Percentiles rank a stretch among this genome's conserved stretches.
phyloP scores from a whole-genome alignment of 768 basidiomycete species.

The Naganishia antarctica region DNA sequence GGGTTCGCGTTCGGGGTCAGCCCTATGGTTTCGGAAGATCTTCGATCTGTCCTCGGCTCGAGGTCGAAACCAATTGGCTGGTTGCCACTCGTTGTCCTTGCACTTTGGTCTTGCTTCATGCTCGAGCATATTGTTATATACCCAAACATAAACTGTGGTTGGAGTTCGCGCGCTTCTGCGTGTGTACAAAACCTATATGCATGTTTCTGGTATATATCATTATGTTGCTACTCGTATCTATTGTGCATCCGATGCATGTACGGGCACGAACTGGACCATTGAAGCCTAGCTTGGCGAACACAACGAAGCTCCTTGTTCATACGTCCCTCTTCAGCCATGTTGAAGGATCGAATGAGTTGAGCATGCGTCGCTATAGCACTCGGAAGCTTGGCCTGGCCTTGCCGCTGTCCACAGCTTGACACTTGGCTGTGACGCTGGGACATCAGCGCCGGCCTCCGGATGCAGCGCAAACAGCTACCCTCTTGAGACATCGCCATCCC shows the following conservation, averaged over 20 bases:
- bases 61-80: conserved; percentile 12
- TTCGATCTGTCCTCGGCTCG: conserved; percentile 19
- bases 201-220: conserved; percentile 21
- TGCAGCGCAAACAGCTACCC: too few species aligned
- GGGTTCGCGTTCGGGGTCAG: neutral
- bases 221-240: conserved; percentile 16
- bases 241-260: conserved; percentile 12
- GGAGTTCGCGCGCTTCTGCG: conserved; percentile 14
- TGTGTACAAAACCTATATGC: conserved; percentile 16
- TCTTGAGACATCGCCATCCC: too few species aligned
- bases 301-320: conserved; percentile 7
- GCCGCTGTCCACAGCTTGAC: too few species aligned
- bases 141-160: conserved; percentile 4
- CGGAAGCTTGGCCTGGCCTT: too few species aligned
- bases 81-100: conserved; percentile 1
- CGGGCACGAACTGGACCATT: conserved; percentile 11
- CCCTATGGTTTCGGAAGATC: conserved; percentile 15
- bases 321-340: too few species aligned
- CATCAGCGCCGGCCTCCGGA: too few species aligned
- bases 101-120: conserved; percentile 17
- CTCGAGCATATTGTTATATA: conserved; percentile 18
- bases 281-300: neutral
- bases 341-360: conserved; percentile 14
- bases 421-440: too few species aligned
- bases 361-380: neutral